These are phyloP conservation scores for Coniochaeta sp. DNA, from an alignment of 2,329 filamentous ascomycete species.

Conservation along the genomic window DNA sequence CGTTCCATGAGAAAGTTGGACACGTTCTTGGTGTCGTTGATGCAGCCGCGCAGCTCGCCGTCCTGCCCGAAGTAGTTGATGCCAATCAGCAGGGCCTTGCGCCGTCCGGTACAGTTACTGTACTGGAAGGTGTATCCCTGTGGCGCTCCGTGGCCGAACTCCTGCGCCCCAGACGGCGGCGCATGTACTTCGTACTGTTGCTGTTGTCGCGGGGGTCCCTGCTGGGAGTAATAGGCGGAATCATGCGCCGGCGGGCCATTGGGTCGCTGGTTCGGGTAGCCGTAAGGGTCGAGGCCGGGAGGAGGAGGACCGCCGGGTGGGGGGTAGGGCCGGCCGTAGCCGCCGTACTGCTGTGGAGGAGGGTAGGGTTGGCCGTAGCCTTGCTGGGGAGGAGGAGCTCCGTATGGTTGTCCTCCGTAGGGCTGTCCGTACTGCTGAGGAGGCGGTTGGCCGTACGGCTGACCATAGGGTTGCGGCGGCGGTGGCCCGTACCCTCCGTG, in stretches of 20 bases:
- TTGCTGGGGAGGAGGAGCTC: constrained; percentile 11
- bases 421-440: constrained; percentile 4
- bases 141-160: constrained; percentile 62
- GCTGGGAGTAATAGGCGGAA: constrained; percentile 23
- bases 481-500: constrained; percentile 10
- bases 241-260: constrained; percentile 9
- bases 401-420: constrained; percentile 1
- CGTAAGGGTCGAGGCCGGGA: constrained; percentile 11
- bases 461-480: constrained; percentile 4
- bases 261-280: constrained; percentile 10
- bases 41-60: constrained; percentile 66
- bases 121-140: constrained; percentile 66
- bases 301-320: constrained; percentile 12
- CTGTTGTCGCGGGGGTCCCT: constrained; percentile 27
- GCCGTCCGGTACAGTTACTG: constrained; percentile 63
- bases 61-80: constrained; percentile 75
- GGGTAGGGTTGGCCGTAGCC: constrained; percentile 10
- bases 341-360: constrained; percentile 5
- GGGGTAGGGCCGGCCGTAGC: constrained; percentile 9
- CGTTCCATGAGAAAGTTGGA: constrained; percentile 60
- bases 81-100: constrained; percentile 69
- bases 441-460: constrained; percentile 5
- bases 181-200: constrained; percentile 18
- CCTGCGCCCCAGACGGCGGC: constrained; percentile 42
- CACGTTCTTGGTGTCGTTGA: constrained; percentile 76